These are phyloP conservation scores for Symbiodinium pilosum DNA, from an alignment of 73 alveolate genomes.

Conservation along the genomic window DNA sequence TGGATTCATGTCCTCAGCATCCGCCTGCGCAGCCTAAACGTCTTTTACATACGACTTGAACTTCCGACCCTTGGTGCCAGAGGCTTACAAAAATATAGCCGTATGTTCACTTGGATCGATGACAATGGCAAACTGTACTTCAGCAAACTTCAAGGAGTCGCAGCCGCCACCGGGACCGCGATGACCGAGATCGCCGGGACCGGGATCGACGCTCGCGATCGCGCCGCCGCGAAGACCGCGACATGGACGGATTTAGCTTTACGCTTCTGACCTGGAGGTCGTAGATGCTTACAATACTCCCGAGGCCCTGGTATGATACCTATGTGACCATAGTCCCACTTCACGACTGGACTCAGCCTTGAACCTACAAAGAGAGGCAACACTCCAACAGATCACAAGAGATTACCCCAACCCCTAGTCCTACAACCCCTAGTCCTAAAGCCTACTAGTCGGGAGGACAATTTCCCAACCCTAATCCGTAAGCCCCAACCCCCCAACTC, in stretches of 20 bases:
- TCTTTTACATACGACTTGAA: background rate
- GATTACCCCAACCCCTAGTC: background rate
- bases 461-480: background rate
- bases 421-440: background rate
- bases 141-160: slow-evolving; percentile 28
- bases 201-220: background rate
- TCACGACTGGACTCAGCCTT: too few relatives aligned
- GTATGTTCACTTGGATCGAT: too few relatives aligned
- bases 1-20: too few relatives aligned
- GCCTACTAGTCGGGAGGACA: background rate
- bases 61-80: background rate
- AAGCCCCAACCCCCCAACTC: background rate
- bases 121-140: slow-evolving; percentile 17
- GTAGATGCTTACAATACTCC: too few relatives aligned
- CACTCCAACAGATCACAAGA: too few relatives aligned
- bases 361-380: too few relatives aligned
- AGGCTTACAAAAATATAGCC: too few relatives aligned
- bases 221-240: slow-evolving; percentile 79
- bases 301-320: too few relatives aligned
- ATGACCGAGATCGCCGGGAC: slow-evolving; percentile 33
- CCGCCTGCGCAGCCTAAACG: too few relatives aligned
- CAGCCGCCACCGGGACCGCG: slow-evolving; percentile 89
- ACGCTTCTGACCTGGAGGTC: too few relatives aligned
- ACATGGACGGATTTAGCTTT: too few relatives aligned
- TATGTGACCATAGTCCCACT: too few relatives aligned